Evolutionary conservation across 108 stramenopile genomes (phyloP).

Genomic region (Stephanodiscus minutulus): DNA sequence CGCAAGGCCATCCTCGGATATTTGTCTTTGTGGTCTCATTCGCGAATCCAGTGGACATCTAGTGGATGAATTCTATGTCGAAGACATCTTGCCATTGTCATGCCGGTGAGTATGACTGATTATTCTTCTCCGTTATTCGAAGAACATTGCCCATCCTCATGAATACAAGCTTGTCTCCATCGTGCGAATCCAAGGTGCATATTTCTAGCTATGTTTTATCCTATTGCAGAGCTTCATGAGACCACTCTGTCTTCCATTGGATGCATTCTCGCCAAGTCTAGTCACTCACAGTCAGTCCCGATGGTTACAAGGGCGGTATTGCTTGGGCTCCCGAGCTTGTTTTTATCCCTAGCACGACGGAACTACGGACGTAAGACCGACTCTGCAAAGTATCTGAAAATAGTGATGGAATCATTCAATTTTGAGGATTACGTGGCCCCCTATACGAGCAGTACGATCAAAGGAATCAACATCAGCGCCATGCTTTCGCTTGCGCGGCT

Average conservation of each 20-base stretch:
- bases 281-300: conserved; percentile 5
- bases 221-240: conserved; percentile 32
- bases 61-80: conserved; percentile 6
- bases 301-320: conserved; percentile 13
- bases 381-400: conserved; percentile 26
- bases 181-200: conserved; percentile 20
- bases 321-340: conserved; percentile 31
- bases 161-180: neutral
- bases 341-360: conserved; percentile 31
- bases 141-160: neutral
- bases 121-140: neutral
- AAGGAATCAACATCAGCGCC: conserved; percentile 18
- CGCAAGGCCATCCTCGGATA: neutral
- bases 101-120: conserved; percentile 24
- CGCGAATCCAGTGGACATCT: conserved; percentile 5
- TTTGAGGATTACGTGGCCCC: conserved; percentile 24
- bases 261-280: conserved; percentile 23
- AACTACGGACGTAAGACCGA: conserved; percentile 6
- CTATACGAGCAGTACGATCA: conserved; percentile 11
- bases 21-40: conserved; percentile 30
- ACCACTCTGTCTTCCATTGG: conserved; percentile 36
- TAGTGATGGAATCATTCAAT: conserved; percentile 35
- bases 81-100: conserved; percentile 23
- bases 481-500: conserved; percentile 27
- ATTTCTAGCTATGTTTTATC: conserved; percentile 34